Conservation (phyloP, 2,329 filamentous ascomycete genomes). For the Cercospora brassicicola region DNA sequence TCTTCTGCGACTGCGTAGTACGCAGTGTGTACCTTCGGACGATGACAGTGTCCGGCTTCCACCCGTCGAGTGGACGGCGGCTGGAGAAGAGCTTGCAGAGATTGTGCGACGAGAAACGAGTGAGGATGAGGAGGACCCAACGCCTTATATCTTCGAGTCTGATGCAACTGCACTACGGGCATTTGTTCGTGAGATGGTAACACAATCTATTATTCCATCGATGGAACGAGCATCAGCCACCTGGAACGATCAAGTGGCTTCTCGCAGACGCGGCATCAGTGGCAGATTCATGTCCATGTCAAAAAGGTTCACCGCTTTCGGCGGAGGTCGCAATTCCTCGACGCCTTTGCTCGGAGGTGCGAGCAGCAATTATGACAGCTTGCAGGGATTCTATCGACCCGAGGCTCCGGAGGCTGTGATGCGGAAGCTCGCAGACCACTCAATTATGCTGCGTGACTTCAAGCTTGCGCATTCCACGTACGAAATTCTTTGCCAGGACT, state of each 20-base stretch:
- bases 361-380: constrained; percentile 72
- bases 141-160: constrained; percentile 83
- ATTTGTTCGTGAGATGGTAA: constrained; percentile 92
- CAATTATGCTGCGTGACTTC: constrained; percentile 96
- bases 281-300: constrained; percentile 94
- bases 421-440: constrained; percentile 89
- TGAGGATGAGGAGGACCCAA: constrained; percentile 69
- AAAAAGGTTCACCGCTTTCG: constrained; percentile 84
- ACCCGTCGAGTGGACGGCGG: constrained; percentile 83
- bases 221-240: constrained; percentile 91
- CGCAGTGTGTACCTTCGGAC: constrained; percentile 81
- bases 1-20: constrained; percentile 78
- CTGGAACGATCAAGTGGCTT: constrained; percentile 98
- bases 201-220: constrained; percentile 87
- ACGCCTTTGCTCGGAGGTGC: constrained; percentile 47
- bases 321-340: constrained; percentile 58
- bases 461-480: constrained; percentile 90
- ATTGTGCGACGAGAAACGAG: constrained; percentile 56
- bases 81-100: constrained; percentile 76
- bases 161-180: constrained; percentile 84
- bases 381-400: constrained; percentile 77
- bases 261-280: constrained; percentile 79
- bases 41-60: constrained; percentile 85
- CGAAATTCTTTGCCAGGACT: constrained; percentile 84
- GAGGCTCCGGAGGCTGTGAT: constrained; percentile 86